Evolutionary conservation across 768 basidiomycete genomes (phyloP).

Genomic region (Lactarius trivialis): DNA sequence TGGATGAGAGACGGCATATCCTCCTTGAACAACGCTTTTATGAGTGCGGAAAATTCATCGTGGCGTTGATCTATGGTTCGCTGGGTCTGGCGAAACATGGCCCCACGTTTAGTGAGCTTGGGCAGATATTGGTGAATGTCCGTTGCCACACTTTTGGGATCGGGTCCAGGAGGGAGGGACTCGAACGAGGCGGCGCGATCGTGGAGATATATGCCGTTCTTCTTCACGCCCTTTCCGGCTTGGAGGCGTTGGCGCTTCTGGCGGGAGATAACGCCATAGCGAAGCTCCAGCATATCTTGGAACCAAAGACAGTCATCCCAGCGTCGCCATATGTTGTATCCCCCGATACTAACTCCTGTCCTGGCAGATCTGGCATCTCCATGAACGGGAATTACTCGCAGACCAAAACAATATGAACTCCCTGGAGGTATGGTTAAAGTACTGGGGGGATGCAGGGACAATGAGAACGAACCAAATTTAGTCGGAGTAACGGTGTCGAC

Average conservation of each 20-base stretch:
- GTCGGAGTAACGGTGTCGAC: constrained; percentile 14
- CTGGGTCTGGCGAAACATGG: constrained; percentile 64
- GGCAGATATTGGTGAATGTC: constrained; percentile 65
- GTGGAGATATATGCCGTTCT: constrained; percentile 59
- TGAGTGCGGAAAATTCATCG: constrained; percentile 50
- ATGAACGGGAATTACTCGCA: constrained; percentile 25
- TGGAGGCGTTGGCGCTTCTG: constrained; percentile 61
- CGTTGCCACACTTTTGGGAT: constrained; percentile 63
- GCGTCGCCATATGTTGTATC: constrained; percentile 70
- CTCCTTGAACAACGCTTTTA: constrained; percentile 51
- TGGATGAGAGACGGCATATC: constrained; percentile 58
- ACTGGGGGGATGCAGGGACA: neutral
- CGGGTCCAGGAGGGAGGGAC: constrained; percentile 77
- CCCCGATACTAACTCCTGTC: constrained; percentile 30
- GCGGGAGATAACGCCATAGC: constrained; percentile 56
- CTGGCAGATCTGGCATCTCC: constrained; percentile 18
- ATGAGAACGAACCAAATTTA: constrained; percentile 22
- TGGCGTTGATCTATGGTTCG: constrained; percentile 59
- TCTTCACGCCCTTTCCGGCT: constrained; percentile 72
- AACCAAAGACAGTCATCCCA: constrained; percentile 83
- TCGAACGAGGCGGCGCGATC: constrained; percentile 80
- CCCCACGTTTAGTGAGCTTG: constrained; percentile 61
- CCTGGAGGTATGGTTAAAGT: constrained; percentile 18
- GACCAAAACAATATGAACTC: constrained; percentile 23
- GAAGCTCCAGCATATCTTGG: constrained; percentile 60